Conservation (phyloP, 1,284 basidiomycete genomes). For the Bondarzewia mesenterica region DNA sequence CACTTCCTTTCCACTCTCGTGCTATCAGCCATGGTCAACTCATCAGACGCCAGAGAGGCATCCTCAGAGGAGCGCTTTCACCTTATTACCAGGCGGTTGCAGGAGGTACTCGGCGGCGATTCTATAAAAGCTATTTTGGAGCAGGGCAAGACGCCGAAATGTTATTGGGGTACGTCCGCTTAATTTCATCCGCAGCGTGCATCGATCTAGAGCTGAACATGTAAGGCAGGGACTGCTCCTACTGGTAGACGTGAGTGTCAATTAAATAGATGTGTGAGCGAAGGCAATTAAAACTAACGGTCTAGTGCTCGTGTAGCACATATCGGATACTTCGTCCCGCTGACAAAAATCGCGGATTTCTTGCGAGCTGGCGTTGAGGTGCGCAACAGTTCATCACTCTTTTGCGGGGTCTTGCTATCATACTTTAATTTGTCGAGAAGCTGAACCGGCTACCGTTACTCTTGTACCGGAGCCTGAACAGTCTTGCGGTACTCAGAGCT, state of each 20-base stretch:
- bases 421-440: conserved; percentile 3
- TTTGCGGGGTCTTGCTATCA: conserved; percentile 7
- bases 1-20: too few relatives aligned
- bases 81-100: conserved; percentile 80
- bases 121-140: conserved; percentile 76
- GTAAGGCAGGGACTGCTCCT: conserved; percentile 72
- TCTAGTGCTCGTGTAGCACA: conserved; percentile 54
- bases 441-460: too few relatives aligned
- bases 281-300: not conserved
- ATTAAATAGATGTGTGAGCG: not conserved
- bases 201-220: conserved; percentile 3
- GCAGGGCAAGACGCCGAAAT: conserved; percentile 71
- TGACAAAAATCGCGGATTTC: conserved; percentile 97
- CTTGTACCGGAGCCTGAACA: too few relatives aligned
- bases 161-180: conserved; percentile 77
- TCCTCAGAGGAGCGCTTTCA: conserved; percentile 66
- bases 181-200: not conserved
- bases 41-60: not conserved
- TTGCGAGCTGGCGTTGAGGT: conserved; percentile 84
- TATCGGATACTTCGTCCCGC: conserved; percentile 93
- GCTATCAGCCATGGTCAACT: too few relatives aligned
- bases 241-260: conserved; percentile 81
- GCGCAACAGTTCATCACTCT: conserved; percentile 10
- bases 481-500: too few relatives aligned
- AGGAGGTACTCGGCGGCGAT: conserved; percentile 87